Percentiles rank a stretch among this genome's conserved stretches.
Conservation (phyloP, 495 filamentous ascomycete genomes). For the Trichoderma orchidacearum region DNA sequence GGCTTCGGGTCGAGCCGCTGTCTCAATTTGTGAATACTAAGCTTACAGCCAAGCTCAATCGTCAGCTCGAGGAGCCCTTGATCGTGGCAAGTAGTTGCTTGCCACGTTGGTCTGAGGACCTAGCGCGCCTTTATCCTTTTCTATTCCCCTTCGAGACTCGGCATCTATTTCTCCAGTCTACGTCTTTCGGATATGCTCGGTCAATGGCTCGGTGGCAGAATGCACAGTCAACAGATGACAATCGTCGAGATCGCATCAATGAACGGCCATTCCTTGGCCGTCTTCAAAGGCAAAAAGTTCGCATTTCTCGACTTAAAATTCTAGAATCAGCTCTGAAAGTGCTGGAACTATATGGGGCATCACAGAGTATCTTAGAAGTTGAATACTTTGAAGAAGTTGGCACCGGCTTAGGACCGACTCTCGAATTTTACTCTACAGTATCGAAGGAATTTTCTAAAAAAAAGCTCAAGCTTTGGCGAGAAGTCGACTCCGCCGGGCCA, state of each 20-base stretch:
- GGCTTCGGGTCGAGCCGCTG: conserved; percentile 45
- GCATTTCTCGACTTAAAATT: conserved; percentile 84
- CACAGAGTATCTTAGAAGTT: conserved; percentile 88
- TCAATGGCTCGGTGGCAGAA: conserved; percentile 98
- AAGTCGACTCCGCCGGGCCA: conserved; percentile 62
- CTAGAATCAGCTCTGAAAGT: conserved; percentile 95
- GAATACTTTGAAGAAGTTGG: conserved; percentile 99
- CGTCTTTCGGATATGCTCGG: conserved; percentile 92
- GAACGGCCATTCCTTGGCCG: conserved; percentile 87
- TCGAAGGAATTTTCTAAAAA: conserved; percentile 97
- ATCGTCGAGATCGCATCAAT: conserved; percentile 69
- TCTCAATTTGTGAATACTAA: conserved; percentile 99
- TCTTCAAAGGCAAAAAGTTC: conserved; percentile 91
- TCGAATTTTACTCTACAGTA: conserved; percentile 97
- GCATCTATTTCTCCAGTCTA: conserved; percentile 94
- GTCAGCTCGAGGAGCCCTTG: conserved; percentile 93
- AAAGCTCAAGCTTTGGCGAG: conserved; percentile 91
- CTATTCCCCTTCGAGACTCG: conserved; percentile 98
- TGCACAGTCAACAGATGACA: conserved; percentile 66
- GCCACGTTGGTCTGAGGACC: conserved; percentile 91
- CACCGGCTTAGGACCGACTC: conserved; percentile 87
- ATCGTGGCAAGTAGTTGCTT: conserved; percentile 97
- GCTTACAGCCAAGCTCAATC: conserved; percentile 95
- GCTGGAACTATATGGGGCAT: conserved; percentile 98
- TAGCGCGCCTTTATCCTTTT: conserved; percentile 93